These are phyloP conservation scores for Centella asiatica DNA, from an alignment of 129 eudicot species.

Conservation along the genomic window DNA sequence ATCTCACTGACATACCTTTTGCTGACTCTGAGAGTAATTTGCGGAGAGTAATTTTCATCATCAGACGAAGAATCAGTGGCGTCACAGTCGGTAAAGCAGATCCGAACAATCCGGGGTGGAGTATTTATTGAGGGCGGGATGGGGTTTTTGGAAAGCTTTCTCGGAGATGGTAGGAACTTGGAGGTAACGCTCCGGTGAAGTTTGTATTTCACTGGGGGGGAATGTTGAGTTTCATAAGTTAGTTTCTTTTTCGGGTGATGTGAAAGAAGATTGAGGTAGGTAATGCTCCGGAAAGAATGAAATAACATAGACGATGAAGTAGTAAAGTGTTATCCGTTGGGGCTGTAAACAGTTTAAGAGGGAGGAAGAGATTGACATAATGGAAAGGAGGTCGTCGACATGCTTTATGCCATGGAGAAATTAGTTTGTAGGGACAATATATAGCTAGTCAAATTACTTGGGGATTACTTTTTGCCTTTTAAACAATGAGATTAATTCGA, in stretches of 20 bases:
- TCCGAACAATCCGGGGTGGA: neutral
- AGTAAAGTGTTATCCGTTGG: no score
- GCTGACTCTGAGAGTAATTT: neutral
- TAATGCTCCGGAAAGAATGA: no score
- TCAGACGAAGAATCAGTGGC: constrained; percentile 8
- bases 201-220: neutral
- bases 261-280: constrained; percentile 4
- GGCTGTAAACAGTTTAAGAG: no score
- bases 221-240: neutral
- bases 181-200: neutral
- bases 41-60: neutral
- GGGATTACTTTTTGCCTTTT: neutral
- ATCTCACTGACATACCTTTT: constrained; percentile 2
- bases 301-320: no score
- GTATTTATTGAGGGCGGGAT: no score
- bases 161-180: neutral
- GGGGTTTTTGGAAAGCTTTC: neutral
- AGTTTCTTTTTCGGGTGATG: constrained; percentile 1
- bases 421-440: neutral
- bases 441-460: neutral
- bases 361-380: neutral
- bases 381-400: neutral
- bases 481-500: neutral
- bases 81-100: neutral
- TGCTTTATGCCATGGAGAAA: neutral